These are phyloP conservation scores for Erythrobasidium yunnanense DNA, from an alignment of 768 basidiomycete genomes.

Conservation along the genomic window DNA sequence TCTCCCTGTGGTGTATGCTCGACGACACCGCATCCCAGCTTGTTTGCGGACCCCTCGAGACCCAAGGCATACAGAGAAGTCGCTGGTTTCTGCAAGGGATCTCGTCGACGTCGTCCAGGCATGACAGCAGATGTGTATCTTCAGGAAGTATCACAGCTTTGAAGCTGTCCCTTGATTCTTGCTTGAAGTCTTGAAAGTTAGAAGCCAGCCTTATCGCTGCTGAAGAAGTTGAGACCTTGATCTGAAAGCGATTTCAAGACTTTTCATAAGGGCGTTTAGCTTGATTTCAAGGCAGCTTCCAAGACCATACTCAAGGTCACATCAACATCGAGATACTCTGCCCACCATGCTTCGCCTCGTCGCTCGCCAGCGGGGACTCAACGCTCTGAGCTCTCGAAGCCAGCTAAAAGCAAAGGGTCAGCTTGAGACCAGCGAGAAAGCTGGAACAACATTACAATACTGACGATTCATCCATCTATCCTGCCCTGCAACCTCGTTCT, in stretches of 20 bases:
- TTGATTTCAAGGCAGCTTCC: too few species aligned
- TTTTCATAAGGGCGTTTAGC: too few species aligned
- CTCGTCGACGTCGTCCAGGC: background rate
- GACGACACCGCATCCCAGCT: constrained; percentile 87
- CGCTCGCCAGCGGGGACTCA: background rate
- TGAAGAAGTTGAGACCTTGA: too few species aligned
- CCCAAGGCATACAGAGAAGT: constrained; percentile 63
- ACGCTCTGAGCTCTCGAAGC: background rate
- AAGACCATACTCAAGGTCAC: too few species aligned
- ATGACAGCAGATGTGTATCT: constrained; percentile 12
- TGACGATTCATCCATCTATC: too few species aligned
- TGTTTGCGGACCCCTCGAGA: constrained; percentile 95
- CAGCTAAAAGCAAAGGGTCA: background rate
- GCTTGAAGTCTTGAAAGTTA: too few species aligned
- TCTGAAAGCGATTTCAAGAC: too few species aligned
- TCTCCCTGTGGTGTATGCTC: constrained; percentile 59
- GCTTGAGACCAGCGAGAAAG: too few species aligned
- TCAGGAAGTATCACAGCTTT: background rate
- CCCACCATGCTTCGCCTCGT: background rate
- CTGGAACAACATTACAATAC: too few species aligned
- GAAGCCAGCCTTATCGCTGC: too few species aligned
- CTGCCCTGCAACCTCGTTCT: too few species aligned
- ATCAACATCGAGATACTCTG: background rate
- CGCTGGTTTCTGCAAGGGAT: constrained; percentile 23
- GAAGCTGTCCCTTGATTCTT: too few species aligned